Evolutionary conservation across 345 rosid genomes (phyloP).

Genomic region (Kernera saxatilis): DNA sequence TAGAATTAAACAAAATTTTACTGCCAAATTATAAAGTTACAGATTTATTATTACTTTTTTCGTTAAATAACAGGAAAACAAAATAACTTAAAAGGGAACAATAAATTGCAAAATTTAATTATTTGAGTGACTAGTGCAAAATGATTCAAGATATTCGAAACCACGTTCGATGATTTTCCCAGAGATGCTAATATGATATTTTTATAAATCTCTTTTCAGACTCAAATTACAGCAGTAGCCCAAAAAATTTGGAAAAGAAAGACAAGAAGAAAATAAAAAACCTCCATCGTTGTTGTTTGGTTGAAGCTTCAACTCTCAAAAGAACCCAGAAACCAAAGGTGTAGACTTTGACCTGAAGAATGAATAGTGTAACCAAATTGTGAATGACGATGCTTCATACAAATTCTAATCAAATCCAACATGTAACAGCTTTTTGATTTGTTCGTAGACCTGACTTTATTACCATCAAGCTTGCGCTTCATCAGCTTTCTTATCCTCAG

Average conservation of each 20-base stretch:
- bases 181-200: background rate
- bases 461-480: conserved; percentile 47
- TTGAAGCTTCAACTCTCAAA: conserved; percentile 5
- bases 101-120: no score
- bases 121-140: background rate
- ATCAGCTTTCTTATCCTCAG: conserved; percentile 46
- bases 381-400: background rate
- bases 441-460: background rate
- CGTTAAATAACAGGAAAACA: background rate
- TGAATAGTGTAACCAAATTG: background rate
- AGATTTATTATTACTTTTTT: background rate
- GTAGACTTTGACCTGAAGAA: conserved; percentile 4
- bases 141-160: background rate
- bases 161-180: background rate
- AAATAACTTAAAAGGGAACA: no score
- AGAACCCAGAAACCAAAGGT: background rate
- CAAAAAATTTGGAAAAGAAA: background rate
- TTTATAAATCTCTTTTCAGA: background rate
- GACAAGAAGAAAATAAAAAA: background rate
- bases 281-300: background rate
- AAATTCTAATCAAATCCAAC: background rate
- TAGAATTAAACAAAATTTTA: background rate
- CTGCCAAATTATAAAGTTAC: background rate
- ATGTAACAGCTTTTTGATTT: background rate
- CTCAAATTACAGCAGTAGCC: background rate